Conservation (phyloP, 1,284 basidiomycete species). For the Trichosporon coremiiforme region DNA sequence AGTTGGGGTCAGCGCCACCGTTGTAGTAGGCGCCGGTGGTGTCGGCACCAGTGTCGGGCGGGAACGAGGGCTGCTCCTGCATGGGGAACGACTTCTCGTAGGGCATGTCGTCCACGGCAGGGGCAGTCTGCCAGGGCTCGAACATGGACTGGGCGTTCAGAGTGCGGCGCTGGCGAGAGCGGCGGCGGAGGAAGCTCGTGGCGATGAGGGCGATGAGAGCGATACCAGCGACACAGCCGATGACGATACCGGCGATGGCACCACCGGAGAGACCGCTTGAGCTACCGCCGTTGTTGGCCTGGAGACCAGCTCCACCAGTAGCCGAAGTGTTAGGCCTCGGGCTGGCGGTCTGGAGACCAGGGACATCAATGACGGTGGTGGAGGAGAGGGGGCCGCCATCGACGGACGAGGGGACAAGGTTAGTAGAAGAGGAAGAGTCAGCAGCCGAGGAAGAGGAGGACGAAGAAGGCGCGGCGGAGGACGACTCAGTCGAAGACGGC, state of each 20-base stretch:
- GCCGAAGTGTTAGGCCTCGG: background rate
- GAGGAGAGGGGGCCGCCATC: background rate
- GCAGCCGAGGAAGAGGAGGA: background rate
- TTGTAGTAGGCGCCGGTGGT: constrained; percentile 26
- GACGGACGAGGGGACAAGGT: background rate
- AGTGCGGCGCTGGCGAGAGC: constrained; percentile 40
- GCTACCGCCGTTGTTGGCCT: background rate
- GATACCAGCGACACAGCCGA: constrained; percentile 46
- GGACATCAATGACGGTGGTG: background rate
- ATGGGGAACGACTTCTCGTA: constrained; percentile 33
- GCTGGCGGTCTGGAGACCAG: background rate
- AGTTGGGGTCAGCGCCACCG: constrained; percentile 29
- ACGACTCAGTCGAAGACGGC: background rate
- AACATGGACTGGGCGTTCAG: constrained; percentile 48
- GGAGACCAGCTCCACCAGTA: background rate
- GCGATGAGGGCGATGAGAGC: constrained; percentile 43
- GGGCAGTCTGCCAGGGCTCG: constrained; percentile 45
- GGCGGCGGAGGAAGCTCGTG: constrained; percentile 42
- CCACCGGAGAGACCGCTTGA: constrained; percentile 22
- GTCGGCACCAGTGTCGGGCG: constrained; percentile 15
- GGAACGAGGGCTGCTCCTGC: constrained; percentile 28
- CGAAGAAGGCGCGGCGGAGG: background rate
- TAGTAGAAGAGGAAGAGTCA: constrained; percentile 6
- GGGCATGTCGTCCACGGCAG: constrained; percentile 38
- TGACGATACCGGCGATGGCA: constrained; percentile 49